Evolutionary conservation across 805 yeast species (phyloP), one percentile per base, ranked within the genome.

Genomic region (Yarrowia osloensis): DNA sequence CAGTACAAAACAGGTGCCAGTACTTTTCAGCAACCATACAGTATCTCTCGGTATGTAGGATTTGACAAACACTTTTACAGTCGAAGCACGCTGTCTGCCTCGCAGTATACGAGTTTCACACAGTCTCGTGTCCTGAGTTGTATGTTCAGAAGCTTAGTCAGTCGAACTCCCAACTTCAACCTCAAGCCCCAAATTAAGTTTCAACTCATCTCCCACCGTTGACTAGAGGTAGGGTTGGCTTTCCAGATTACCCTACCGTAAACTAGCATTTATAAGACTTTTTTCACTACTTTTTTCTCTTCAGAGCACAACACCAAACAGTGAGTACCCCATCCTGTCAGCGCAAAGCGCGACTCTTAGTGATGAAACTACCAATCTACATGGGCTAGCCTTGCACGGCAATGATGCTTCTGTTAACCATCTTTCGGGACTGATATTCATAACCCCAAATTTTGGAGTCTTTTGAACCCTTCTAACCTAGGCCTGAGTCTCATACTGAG

Each of bases 381-480:
- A 61, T 22, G 44, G 54, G 54, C 66, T 61, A 61, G 66, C 66
- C 52, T 61, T 57, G 63, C 52, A 61, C 44, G 49, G 66, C 66
- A 2, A 22, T 61, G 66, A 44, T 44, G 66, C 54, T 46, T 44
- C 33, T 61, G 66, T 61, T 61, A 61, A 61, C 66, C 66, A 61
- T 61, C 66, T 61, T 61, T 61, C 66, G 66, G 66, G 66, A 61
- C 66, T 61, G 66, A 61, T 61, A 21, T 61, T 42, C 19, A 21
- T 17, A 12, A 12, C 19, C n/a, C 15, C 13, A 8, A n/a, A 3
- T 31, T 17, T 6, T 49, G 24, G 24, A 22, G 49, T 44, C 11
- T 44, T 61, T 29, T 2, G 24, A 22, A 26, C 33, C 17, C 13
- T 39, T 24, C 54, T 61, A 61, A 61, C 66, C n/a, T 21, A 61